phyloP scores from a whole-genome alignment of 1,139 yeast species.

The Protomyces pachydermus region DNA sequence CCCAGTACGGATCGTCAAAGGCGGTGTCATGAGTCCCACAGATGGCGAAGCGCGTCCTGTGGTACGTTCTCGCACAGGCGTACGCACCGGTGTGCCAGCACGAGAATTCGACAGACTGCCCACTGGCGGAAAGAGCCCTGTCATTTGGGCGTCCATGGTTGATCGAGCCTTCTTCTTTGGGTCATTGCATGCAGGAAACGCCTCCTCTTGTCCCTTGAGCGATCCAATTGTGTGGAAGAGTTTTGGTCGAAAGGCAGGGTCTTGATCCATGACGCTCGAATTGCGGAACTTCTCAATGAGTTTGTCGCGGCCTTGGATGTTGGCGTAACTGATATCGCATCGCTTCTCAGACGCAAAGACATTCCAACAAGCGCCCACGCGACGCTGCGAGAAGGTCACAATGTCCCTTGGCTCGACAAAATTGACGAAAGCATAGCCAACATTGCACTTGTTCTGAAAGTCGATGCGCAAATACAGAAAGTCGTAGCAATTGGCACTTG shows the following conservation, averaged over 20 bases:
- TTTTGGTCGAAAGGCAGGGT: constrained; percentile 45
- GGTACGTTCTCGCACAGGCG: neutral
- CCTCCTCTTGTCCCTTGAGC: constrained; percentile 41
- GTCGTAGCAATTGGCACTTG: constrained; percentile 50
- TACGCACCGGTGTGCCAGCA: neutral
- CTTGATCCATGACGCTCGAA: constrained; percentile 50
- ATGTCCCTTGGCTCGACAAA: constrained; percentile 46
- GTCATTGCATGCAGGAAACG: constrained; percentile 42
- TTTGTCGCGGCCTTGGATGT: constrained; percentile 47
- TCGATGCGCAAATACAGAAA: constrained; percentile 53
- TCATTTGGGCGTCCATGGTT: constrained; percentile 38
- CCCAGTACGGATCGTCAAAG: neutral
- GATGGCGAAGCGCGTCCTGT: neutral
- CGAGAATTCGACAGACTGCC: neutral
- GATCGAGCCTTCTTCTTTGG: constrained; percentile 40
- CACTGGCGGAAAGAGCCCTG: constrained; percentile 34
- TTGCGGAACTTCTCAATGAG: constrained; percentile 48
- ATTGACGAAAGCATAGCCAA: constrained; percentile 48
- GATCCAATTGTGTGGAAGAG: constrained; percentile 44
- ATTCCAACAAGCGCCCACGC: constrained; percentile 49
- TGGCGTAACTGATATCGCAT: constrained; percentile 50
- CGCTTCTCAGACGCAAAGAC: constrained; percentile 48
- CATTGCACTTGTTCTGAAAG: constrained; percentile 48
- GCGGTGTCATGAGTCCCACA: neutral
- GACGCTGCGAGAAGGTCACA: constrained; percentile 44